Evolutionary conservation across 495 filamentous ascomycete genomes (phyloP).

Genomic region (Choiromyces venosus): DNA sequence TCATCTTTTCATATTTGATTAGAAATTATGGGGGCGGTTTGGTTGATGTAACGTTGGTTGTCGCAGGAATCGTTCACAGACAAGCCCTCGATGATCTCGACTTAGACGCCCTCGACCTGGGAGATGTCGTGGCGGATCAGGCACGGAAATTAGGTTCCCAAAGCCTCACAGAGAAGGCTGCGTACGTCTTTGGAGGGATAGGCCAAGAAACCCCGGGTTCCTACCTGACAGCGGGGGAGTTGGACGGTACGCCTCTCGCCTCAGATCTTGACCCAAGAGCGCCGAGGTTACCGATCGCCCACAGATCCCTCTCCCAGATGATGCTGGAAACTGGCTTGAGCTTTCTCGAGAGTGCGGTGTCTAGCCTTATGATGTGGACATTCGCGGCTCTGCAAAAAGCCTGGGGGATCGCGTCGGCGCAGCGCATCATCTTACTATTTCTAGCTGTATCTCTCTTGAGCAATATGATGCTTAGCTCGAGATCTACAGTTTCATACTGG

Average conservation of each 20-base stretch:
- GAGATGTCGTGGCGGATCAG: constrained; percentile 80
- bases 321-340: constrained; percentile 62
- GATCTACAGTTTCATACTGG: constrained; percentile 71
- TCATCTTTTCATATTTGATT: constrained; percentile 10
- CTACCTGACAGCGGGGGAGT: constrained; percentile 50
- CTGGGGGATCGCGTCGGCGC: constrained; percentile 65
- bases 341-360: constrained; percentile 63
- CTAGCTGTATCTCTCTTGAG: constrained; percentile 60
- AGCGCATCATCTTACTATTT: constrained; percentile 65
- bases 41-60: constrained; percentile 3
- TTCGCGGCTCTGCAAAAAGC: constrained; percentile 57
- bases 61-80: constrained; percentile 61
- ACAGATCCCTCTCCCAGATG: constrained; percentile 62
- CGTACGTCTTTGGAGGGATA: constrained; percentile 81
- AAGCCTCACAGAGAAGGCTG: constrained; percentile 81
- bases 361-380: constrained; percentile 67
- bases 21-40: constrained; percentile 3
- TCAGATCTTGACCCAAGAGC: constrained; percentile 17
- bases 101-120: constrained; percentile 76
- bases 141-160: constrained; percentile 74
- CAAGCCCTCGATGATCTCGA: constrained; percentile 75
- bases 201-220: constrained; percentile 64
- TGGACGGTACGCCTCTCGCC: constrained; percentile 14
- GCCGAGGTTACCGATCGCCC: constrained; percentile 53
- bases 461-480: constrained; percentile 67